These are phyloP conservation scores for Penicillium soppii DNA, from an alignment of 495 filamentous ascomycete species.

Conservation along the genomic window DNA sequence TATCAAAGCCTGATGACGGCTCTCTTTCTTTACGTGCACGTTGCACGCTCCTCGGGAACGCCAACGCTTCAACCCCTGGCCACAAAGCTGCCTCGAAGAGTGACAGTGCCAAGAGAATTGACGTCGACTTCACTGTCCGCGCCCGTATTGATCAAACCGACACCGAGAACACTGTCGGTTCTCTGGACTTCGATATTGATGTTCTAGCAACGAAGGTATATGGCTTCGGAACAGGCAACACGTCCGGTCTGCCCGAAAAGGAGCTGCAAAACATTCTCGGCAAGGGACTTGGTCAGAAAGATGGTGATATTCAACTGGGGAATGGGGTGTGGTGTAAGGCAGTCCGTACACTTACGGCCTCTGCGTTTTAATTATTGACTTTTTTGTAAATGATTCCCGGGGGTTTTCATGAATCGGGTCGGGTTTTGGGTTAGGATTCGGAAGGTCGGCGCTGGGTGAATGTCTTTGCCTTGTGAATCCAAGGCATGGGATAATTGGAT, in stretches of 20 bases:
- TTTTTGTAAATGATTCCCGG: slow-evolving; percentile 1
- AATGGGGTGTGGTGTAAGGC: slow-evolving; percentile 44
- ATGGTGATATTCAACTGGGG: slow-evolving; percentile 27
- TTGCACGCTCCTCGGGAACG: slow-evolving; percentile 39
- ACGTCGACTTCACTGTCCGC: slow-evolving; percentile 44
- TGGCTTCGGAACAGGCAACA: slow-evolving; percentile 36
- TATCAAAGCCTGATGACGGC: slow-evolving; percentile 25
- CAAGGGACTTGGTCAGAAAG: slow-evolving; percentile 27
- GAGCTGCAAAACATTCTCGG: slow-evolving; percentile 41
- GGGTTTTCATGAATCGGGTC: too few species aligned
- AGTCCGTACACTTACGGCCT: slow-evolving; percentile 36
- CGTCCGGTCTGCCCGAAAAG: slow-evolving; percentile 31
- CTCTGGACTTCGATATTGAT: slow-evolving; percentile 39
- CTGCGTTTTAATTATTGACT: slow-evolving; percentile 29
- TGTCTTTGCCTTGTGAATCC: background rate
- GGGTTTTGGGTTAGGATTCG: slow-evolving; percentile 4
- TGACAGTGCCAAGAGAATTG: slow-evolving; percentile 27
- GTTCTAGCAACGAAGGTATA: slow-evolving; percentile 47
- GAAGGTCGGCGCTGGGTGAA: background rate
- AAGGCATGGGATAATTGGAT: background rate
- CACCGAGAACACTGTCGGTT: slow-evolving; percentile 21
- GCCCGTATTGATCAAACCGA: slow-evolving; percentile 20
- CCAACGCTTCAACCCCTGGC: slow-evolving; percentile 9
- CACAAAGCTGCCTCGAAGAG: slow-evolving; percentile 21
- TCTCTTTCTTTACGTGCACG: slow-evolving; percentile 37